Percentiles rank a stretch among this genome's conserved stretches.
These are phyloP conservation scores for Garcia nutans DNA, from an alignment of 345 rosid species.

Conservation along the genomic window DNA sequence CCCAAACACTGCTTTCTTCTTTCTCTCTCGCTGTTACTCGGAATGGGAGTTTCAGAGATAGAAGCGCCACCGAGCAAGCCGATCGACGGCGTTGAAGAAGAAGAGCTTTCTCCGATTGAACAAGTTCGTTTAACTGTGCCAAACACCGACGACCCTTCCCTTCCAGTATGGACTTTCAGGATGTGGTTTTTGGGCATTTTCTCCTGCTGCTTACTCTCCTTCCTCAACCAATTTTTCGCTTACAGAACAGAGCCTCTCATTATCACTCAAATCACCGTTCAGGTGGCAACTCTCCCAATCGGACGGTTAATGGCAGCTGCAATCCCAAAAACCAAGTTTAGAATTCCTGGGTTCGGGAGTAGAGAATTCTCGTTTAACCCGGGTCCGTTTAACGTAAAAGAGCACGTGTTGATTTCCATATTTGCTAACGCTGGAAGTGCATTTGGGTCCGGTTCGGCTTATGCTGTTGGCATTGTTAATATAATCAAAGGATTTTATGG, in stretches of 20 bases:
- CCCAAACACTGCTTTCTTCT: neutral
- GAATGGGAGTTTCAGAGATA: neutral
- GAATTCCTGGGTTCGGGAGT: conserved; percentile 1
- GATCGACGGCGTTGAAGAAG: conserved; percentile 35
- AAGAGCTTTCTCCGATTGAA: conserved; percentile 53
- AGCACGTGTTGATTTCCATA: conserved; percentile 38
- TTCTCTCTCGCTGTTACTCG: neutral
- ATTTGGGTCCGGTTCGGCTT: conserved; percentile 26
- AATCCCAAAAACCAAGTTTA: conserved; percentile 1
- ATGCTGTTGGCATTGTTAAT: conserved; percentile 38
- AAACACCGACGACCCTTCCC: conserved; percentile 66
- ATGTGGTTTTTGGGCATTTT: conserved; percentile 77
- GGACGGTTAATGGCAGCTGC: conserved; percentile 17
- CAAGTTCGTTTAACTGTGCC: conserved; percentile 73
- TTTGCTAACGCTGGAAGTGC: conserved; percentile 18
- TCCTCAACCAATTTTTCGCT: conserved; percentile 12
- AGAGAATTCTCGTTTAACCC: conserved; percentile 4
- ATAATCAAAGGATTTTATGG: conserved; percentile 39
- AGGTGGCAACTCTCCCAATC: conserved; percentile 19
- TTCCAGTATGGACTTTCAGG: conserved; percentile 86
- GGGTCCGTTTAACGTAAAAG: conserved; percentile 16
- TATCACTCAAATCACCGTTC: conserved; percentile 54
- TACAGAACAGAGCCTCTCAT: conserved; percentile 27
- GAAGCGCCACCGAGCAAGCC: neutral
- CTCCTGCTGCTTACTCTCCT: conserved; percentile 58